Evolutionary conservation across 495 filamentous ascomycete species (phyloP), one percentile per base, ranked within the genome.

Genomic region (Penicillium coffeae): DNA sequence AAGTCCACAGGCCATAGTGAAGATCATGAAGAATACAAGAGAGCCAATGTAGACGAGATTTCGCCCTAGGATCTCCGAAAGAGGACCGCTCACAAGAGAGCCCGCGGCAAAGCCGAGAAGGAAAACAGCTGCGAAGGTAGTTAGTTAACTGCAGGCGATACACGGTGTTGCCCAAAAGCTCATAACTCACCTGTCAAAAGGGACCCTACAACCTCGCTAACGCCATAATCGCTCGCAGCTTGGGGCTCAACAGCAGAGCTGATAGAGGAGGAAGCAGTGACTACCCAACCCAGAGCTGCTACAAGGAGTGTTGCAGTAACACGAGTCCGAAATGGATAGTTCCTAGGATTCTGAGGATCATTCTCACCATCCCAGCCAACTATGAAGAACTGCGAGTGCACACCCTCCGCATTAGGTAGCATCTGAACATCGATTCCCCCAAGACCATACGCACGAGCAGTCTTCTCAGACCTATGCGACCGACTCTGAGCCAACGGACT

Each of bases 31-130:
- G 1, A 80, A 30, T 13, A 66, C 66, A 8, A 79, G 55, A 0
- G 77, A 73, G 1, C 64, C 50, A 8, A 77, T 74, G 56, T 88
- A 87, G 9, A 84, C 73, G 2, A 77, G 74, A 58, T 80, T 80
- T 10, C 75, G 71, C 14, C 76, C 77, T 13, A 86, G 58, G 2
- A 82, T 85, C 50, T 88, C 85, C 19, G 70, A 76, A 8, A 80
- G 46, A 0, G 78, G 77, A 8, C 77, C 75, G n/a, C 73, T 70
- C 35, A 78, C 63, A 1, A 80, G 58, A 0, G 69, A 68, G 10
- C 72, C 85, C 12, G 70, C 58, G 0, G 79, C 83, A 54, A 87
- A 87, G 3, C 83, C 85, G 27, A 82, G 61, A 0, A 89, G 68
- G 51, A 80, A 88, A 2, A 86, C 38, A 4, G 78, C 79, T 49